A percentile compares a stretch with the other conserved stretches of the same genome.
Evolutionary conservation across 2,329 filamentous ascomycete genomes (phyloP).

Genomic region (Colletotrichum truncatum): DNA sequence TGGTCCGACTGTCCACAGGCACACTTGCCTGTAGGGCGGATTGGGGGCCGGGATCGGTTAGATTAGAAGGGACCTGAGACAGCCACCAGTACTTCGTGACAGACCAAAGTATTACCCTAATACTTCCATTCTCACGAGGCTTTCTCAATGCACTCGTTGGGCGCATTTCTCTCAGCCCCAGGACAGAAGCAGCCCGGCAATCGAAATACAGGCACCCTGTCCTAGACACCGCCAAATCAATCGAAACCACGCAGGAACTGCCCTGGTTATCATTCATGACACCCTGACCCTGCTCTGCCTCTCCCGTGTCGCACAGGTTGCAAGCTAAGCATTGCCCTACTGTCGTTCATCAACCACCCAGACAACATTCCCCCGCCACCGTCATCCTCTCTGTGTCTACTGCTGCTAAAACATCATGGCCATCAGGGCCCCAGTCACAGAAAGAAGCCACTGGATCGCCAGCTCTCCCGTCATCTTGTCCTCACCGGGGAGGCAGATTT

Average conservation of each 20-base stretch:
- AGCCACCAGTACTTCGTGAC: background rate
- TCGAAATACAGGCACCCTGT: background rate
- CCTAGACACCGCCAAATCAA: background rate
- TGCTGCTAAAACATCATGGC: background rate
- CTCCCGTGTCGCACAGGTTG: background rate
- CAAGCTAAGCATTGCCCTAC: background rate
- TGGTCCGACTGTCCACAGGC: background rate
- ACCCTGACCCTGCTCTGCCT: background rate
- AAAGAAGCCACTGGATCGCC: background rate
- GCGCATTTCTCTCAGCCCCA: conserved; percentile 29
- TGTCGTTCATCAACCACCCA: background rate
- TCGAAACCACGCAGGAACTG: background rate
- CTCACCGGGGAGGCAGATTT: conserved; percentile 17
- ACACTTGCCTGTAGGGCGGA: conserved; percentile 24
- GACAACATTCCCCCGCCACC: background rate
- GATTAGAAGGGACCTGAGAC: conserved; percentile 1
- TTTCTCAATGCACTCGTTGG: conserved; percentile 19
- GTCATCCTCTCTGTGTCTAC: background rate
- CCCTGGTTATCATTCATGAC: background rate
- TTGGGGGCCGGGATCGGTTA: background rate
- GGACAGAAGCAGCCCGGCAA: background rate
- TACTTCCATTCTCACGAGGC: conserved; percentile 27
- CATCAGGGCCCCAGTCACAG: background rate
- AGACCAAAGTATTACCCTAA: conserved; percentile 1
- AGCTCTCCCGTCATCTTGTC: background rate